These are phyloP conservation scores for Aspergillus awamori DNA, from an alignment of 2,329 filamentous ascomycete genomes.

Conservation along the genomic window DNA sequence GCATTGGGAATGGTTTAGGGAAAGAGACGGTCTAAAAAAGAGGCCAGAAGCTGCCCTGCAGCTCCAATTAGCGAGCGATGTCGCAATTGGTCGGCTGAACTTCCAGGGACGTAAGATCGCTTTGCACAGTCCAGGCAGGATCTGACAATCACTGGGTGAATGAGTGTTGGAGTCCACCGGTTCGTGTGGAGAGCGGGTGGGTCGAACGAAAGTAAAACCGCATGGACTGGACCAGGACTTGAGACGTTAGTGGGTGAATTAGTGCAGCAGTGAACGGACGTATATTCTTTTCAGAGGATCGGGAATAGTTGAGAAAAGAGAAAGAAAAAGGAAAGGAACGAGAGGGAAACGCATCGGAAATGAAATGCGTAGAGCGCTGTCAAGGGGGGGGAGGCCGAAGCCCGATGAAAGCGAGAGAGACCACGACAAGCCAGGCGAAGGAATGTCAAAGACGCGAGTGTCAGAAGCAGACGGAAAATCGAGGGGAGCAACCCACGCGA, in stretches of 20 bases:
- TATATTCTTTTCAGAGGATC: not conserved
- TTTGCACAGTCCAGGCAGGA: constrained; percentile 9
- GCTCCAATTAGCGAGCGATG: constrained; percentile 4
- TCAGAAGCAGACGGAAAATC: constrained; percentile 1
- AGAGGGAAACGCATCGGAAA: not conserved
- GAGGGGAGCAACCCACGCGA: constrained; percentile 1
- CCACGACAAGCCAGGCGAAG: constrained; percentile 2
- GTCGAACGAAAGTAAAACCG: constrained; percentile 4
- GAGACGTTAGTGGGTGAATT: not conserved
- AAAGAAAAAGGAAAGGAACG: not conserved
- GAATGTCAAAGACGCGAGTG: constrained; percentile 7
- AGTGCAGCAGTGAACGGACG: not conserved
- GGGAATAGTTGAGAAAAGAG: not conserved
- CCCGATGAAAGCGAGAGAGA: not conserved
- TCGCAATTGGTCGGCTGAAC: constrained; percentile 7
- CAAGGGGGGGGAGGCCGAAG: not conserved
- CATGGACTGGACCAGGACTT: constrained; percentile 1
- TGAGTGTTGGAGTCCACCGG: constrained; percentile 6
- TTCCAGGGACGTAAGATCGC: not conserved
- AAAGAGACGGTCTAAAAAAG: constrained; percentile 1
- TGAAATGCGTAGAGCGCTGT: not conserved
- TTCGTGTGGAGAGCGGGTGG: constrained; percentile 11
- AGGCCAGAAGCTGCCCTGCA: constrained; percentile 7
- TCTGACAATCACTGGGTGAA: not conserved
- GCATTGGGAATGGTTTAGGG: not conserved